Percentiles rank a stretch among this genome's conserved stretches.
phyloP scores from a whole-genome alignment of 169 alveolate genomes.

The Plasmodium adleri region DNA sequence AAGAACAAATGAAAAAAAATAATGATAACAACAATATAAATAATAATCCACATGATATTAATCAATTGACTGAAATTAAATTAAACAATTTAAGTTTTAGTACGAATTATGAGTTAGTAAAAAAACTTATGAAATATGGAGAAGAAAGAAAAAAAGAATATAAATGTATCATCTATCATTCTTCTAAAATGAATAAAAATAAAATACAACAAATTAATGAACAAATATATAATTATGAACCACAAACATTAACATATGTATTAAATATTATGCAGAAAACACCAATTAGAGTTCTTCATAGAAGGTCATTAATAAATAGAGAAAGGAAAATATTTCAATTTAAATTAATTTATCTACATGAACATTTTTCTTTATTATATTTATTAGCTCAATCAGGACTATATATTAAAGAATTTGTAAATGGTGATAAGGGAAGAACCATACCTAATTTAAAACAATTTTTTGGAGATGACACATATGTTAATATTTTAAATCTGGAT shows the following conservation, averaged over 20 bases:
- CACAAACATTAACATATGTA: conserved; percentile 12
- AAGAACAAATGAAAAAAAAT: neutral
- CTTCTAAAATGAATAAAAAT: conserved; percentile 54
- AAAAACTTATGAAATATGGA: conserved; percentile 74
- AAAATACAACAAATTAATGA: conserved; percentile 55
- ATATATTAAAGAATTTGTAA: conserved; percentile 93
- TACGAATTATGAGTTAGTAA: conserved; percentile 63
- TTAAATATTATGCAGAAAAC: conserved; percentile 87
- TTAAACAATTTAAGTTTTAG: conserved; percentile 61
- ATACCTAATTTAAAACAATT: conserved; percentile 88
- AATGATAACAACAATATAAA: neutral
- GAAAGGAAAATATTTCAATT: conserved; percentile 83
- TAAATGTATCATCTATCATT: conserved; percentile 74
- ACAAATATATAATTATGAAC: conserved; percentile 56
- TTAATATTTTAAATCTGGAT: conserved; percentile 71
- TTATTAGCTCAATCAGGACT: conserved; percentile 91
- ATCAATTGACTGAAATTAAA: conserved; percentile 59
- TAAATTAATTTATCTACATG: conserved; percentile 83
- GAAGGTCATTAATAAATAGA: conserved; percentile 88
- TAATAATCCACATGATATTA: neutral
- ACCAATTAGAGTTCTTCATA: conserved; percentile 92
- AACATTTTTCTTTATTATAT: conserved; percentile 88
- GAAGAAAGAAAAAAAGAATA: conserved; percentile 76
- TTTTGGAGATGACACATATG: conserved; percentile 72
- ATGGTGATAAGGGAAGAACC: conserved; percentile 94